These are phyloP conservation scores for Podaxis sp. DNA, from an alignment of 768 basidiomycete genomes.

Conservation along the genomic window DNA sequence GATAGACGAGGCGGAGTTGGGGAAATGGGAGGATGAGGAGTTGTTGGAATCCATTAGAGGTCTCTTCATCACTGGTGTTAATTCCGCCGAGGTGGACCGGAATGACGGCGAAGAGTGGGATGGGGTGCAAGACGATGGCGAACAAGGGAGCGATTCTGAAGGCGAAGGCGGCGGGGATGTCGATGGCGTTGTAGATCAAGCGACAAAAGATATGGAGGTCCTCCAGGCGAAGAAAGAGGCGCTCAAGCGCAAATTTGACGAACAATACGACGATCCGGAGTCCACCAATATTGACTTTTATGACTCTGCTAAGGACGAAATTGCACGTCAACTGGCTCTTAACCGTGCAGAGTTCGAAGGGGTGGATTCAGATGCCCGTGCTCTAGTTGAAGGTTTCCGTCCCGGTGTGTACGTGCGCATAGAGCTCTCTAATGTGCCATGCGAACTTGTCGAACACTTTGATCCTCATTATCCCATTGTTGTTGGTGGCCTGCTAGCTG, in stretches of 20 bases:
- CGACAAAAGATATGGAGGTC: constrained; percentile 32
- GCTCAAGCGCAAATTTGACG: constrained; percentile 93
- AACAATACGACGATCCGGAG: constrained; percentile 91
- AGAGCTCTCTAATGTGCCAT: constrained; percentile 79
- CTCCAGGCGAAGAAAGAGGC: constrained; percentile 86
- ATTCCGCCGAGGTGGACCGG: constrained; percentile 25
- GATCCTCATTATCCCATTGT: constrained; percentile 89
- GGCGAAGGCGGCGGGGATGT: constrained; percentile 32
- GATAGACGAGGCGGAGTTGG: constrained; percentile 45
- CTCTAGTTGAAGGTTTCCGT: constrained; percentile 84
- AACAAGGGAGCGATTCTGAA: constrained; percentile 13
- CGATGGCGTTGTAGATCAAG: constrained; percentile 23
- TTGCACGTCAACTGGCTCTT: constrained; percentile 75
- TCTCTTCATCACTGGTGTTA: constrained; percentile 84
- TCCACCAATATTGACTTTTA: constrained; percentile 82
- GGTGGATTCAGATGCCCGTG: constrained; percentile 71
- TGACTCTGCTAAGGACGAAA: constrained; percentile 86
- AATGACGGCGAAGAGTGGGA: constrained; percentile 36
- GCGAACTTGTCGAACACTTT: constrained; percentile 91
- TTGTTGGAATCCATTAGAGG: constrained; percentile 82
- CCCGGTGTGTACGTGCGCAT: constrained; percentile 93
- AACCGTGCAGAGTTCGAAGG: constrained; percentile 84
- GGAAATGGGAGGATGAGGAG: constrained; percentile 81
- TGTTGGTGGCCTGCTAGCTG: constrained; percentile 83
- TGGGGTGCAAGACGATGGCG: constrained; percentile 34